Percentiles rank a stretch among this genome's conserved stretches.
Conservation (phyloP, 257 asterid genomes). For the Capsicum pubescens region DNA sequence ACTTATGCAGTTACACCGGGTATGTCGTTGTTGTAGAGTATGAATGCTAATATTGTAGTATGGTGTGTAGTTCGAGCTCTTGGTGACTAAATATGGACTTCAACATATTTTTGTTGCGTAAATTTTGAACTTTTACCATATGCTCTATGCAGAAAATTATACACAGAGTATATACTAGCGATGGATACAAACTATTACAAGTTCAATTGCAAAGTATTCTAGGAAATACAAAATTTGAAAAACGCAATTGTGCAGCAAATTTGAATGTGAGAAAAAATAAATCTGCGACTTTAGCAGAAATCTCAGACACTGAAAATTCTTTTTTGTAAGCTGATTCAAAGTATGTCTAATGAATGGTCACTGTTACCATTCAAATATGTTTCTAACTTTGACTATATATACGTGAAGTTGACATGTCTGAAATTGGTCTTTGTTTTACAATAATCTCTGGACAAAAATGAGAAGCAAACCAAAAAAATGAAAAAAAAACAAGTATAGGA, state of each 20-base stretch:
- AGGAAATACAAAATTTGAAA: not conserved
- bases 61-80: too few relatives aligned
- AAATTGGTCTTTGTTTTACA: not conserved
- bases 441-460: not conserved
- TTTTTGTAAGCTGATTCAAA: not conserved
- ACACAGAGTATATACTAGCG: too few relatives aligned
- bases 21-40: too few relatives aligned
- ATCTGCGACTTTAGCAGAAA: slow-evolving; percentile 29
- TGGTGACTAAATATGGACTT: too few relatives aligned
- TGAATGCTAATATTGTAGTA: too few relatives aligned
- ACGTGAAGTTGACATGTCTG: slow-evolving; percentile 25
- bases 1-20: too few relatives aligned
- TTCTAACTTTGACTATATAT: not conserved
- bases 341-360: slow-evolving; percentile 36
- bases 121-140: too few relatives aligned
- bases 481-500: not conserved
- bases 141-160: too few relatives aligned
- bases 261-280: not conserved
- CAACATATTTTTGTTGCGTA: too few relatives aligned
- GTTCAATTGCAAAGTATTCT: too few relatives aligned
- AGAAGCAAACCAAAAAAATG: not conserved
- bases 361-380: slow-evolving; percentile 26
- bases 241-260: not conserved
- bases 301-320: slow-evolving; percentile 31
- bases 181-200: too few relatives aligned